Percentiles rank a stretch among this genome's conserved stretches.
These are phyloP conservation scores for Paramecium primaurelia DNA, from an alignment of 73 alveolate genomes.

Conservation along the genomic window DNA sequence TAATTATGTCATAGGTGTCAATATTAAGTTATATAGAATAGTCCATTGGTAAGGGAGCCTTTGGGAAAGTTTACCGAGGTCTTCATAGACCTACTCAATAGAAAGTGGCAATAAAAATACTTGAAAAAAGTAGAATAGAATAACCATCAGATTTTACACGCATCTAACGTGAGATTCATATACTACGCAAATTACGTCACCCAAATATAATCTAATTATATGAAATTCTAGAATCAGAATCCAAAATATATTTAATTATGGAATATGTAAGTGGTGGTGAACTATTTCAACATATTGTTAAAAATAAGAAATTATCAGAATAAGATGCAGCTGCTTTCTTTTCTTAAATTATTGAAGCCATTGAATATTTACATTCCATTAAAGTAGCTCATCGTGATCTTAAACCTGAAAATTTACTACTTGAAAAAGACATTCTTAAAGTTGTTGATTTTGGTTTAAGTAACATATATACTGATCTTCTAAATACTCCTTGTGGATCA, in stretches of 20 bases:
- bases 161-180: conserved; percentile 86
- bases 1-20: conserved; percentile 55
- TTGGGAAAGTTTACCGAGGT: conserved; percentile 67
- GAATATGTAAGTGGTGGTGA: conserved; percentile 94
- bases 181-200: conserved; percentile 81
- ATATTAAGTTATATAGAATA: background rate
- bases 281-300: conserved; percentile 85
- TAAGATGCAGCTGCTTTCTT: conserved; percentile 77
- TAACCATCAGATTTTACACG: conserved; percentile 83
- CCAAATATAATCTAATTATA: conserved; percentile 83
- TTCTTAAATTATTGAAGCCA: conserved; percentile 82
- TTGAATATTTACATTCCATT: conserved; percentile 79
- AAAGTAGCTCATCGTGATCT: conserved; percentile 83
- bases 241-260: conserved; percentile 84
- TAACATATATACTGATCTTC: conserved; percentile 63
- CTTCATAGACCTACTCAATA: conserved; percentile 52
- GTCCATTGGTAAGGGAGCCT: conserved; percentile 69
- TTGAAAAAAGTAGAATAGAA: conserved; percentile 74
- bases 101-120: background rate
- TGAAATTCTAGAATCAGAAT: conserved; percentile 83
- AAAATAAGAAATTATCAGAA: conserved; percentile 77
- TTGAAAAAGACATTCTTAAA: conserved; percentile 70
- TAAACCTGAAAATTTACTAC: conserved; percentile 81
- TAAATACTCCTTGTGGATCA: conserved; percentile 81
- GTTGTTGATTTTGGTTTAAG: conserved; percentile 81